Base-by-base conservation (phyloP, 2,329 filamentous ascomycete genomes). In the Aspergillus phoenicis region DNA sequence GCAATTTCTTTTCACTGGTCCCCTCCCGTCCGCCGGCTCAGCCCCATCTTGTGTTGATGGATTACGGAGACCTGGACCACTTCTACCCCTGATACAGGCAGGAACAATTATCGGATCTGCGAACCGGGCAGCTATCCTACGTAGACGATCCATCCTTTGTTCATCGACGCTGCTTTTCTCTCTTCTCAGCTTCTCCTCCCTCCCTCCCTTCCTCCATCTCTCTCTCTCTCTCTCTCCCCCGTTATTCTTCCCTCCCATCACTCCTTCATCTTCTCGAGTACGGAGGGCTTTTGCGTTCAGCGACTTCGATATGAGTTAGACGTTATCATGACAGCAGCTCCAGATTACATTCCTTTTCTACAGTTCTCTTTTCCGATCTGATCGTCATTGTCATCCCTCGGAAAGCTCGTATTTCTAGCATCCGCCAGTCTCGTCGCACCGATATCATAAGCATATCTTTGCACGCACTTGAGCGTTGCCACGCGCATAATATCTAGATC, bases 101-200 rank as follows among this genome's bases (percentile, higher is more conserved):
- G 59, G 62, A 61, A 60, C 63, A 60, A 57, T 58, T 60, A 57
- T 61, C 22, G 57, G 65, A 67, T 67, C 66, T 65, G 56, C 66
- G 52, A 60, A 60, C 52, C 36, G 36, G 38, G 53, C 56, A 49
- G 48, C 49, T 49, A 55, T 52, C 10, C 57, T 26, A 52, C 45
- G 59, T 57, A 58, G 59, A 52, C 24, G 36, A 43, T 57, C 51
- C 49, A 56, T 47, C 20, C 53, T 47, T 30, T 47, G 24, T 38
- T 45, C 53, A 13, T 45, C 43, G 33, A 36, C 36, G 39, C 28
- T n/a, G 57, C 55, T 36, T 36, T 36, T 36, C 33, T 6, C 33
- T 36, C 11, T 11, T 36, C 33, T 36, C 33, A 36, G 33, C 57
- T 52, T 52, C 52, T 53, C 22, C 41, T 8, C 57, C 48, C 57